Base-by-base conservation (phyloP, 257 asterid genomes). In the Solanum corneliomulleri region DNA sequence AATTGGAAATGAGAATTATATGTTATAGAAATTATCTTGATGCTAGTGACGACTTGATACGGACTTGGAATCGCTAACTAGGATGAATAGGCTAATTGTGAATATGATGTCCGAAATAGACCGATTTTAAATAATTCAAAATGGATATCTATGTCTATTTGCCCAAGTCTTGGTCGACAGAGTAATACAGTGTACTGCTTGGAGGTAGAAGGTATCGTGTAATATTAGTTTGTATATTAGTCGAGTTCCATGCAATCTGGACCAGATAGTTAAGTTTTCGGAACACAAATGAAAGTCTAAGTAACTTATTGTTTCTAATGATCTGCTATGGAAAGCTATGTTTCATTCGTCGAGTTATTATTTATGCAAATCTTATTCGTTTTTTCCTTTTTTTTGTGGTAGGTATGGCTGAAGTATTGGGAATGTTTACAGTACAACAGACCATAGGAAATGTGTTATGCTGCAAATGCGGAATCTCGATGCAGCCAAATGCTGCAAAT, bases 391-490 rank as follows among this genome's bases (percentile, higher is more conserved):
- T 20, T 20, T 23, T 42, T 1, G 2, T 3, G 2, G 9, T 78
- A 89, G 91, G 42, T 60, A 89, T 88, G 93, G 93, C 39, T 3
- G 82, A 70, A 85, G 92, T 86, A 9, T 12, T 90, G 3, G 91
- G 93, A 9, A 91, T 91, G 92, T 91, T 91, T 88, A 88, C 83
- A 2, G 87, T 91, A 1, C 85, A 72, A 31, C 90, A 88, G 37
- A 91, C 92, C 1, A 12, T 74, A 11, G 93, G 93, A 3, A 91
- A 77, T 9, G 90, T 89, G 37, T 82, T 91, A 75, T 89, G 91
- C 58, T 91, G 93, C 90, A 91, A 91, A 88, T 91, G 93, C n/a
- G 91, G 91, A 37, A 88, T 91, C 23, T 69, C 78, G 39, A 89
- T 91, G 90, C 87, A 85, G 68, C 93, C 93, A 18, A 91, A 91